Evolutionary conservation across 139 green algal genomes (phyloP).

Genomic region (Diplosphaera chodatii): DNA sequence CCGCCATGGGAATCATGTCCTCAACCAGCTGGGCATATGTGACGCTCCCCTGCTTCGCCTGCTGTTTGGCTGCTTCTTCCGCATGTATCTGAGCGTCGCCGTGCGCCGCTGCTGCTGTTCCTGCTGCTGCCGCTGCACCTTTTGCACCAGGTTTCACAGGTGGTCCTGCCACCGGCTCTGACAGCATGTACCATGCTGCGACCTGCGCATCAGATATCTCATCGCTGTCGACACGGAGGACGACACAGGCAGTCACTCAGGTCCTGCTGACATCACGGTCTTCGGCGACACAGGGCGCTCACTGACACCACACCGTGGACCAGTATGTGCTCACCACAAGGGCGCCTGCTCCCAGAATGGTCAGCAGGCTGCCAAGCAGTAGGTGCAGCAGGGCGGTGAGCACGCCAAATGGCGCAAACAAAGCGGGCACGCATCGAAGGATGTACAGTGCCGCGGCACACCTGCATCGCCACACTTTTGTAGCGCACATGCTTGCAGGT

Average conservation of each 20-base stretch:
- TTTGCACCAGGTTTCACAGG: neutral
- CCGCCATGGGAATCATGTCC: neutral
- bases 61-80: neutral
- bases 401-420: constrained; percentile 14
- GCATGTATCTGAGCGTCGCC: neutral
- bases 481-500: too few species aligned
- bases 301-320: too few species aligned
- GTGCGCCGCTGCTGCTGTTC: neutral
- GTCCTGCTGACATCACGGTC: too few species aligned
- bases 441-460: constrained; percentile 6
- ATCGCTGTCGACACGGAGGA: too few species aligned
- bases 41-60: neutral
- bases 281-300: too few species aligned
- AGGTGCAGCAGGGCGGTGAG: constrained; percentile 8
- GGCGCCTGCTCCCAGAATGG: neutral
- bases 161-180: neutral
- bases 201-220: too few species aligned
- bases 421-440: constrained; percentile 10
- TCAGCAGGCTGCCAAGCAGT: constrained; percentile 19
- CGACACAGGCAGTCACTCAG: neutral
- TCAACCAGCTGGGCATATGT: neutral
- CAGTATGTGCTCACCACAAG: constrained; percentile 13
- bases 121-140: too few species aligned
- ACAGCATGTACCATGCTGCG: neutral
- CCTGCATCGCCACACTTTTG: too few species aligned